Evolutionary conservation across 768 basidiomycete species (phyloP).

Genomic region (Amylocystis lapponica): DNA sequence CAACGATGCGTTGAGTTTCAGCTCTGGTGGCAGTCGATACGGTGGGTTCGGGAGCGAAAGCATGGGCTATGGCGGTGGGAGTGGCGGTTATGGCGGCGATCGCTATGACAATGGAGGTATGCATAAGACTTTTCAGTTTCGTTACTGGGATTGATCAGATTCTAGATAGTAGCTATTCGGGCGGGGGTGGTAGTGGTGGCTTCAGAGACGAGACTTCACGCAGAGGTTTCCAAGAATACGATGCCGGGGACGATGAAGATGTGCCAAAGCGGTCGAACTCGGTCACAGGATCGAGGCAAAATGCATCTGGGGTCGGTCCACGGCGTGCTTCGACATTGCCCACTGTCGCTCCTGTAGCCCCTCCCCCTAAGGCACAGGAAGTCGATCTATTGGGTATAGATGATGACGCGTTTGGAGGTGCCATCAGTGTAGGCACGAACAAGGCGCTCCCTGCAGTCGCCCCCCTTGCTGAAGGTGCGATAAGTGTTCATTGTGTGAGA

Average conservation of each 20-base stretch:
- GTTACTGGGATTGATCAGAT: constrained; percentile 9
- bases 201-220: constrained; percentile 57
- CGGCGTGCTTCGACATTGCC: constrained; percentile 35
- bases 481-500: neutral
- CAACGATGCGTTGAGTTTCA: constrained; percentile 71
- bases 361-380: constrained; percentile 33
- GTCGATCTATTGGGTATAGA: constrained; percentile 83
- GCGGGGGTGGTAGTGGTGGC: constrained; percentile 45
- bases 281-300: constrained; percentile 25
- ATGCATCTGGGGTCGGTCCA: constrained; percentile 26
- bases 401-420: constrained; percentile 41
- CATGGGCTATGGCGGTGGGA: constrained; percentile 28
- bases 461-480: constrained; percentile 12
- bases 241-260: constrained; percentile 87
- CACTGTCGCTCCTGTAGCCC: constrained; percentile 23
- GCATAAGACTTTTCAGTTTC: constrained; percentile 9
- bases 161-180: constrained; percentile 34
- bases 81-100: constrained; percentile 30
- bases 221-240: constrained; percentile 85
- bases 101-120: constrained; percentile 15
- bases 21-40: constrained; percentile 50
- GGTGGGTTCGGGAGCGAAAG: constrained; percentile 68
- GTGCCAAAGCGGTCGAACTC: constrained; percentile 35
- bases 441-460: constrained; percentile 52
- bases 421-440: constrained; percentile 28